Evolutionary conservation across 805 yeast species (phyloP), one percentile per base, ranked within the genome.

Genomic region (Candida piceae): DNA sequence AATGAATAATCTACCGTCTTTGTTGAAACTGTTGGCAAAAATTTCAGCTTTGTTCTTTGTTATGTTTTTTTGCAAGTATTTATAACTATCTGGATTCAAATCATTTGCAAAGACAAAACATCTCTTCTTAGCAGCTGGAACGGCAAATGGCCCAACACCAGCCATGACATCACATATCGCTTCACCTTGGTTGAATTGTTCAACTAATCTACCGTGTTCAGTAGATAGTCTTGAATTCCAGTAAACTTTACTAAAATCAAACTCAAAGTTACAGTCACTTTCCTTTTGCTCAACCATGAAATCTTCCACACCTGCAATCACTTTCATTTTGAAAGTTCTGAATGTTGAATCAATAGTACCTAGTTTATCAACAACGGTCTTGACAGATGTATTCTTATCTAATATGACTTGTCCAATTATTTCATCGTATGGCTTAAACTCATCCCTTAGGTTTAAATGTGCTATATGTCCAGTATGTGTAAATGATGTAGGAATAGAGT

Each of bases 61-160:
- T 34, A 85, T 74, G 50, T 93, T 93, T 21, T 71, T 70, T 26
- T 64, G 57, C 63, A 93, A 70, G 52, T 84, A 82, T 46, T 76
- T 75, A 60, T 65, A 84, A 40, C 95, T 80, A 41, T 82, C 84
- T 0, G 97, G 97, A 53, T 93, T 93, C 57, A 93, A 67, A 58
- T 93, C 99, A 57, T 89, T 93, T 9, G 97, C 96, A 49, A 93
- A 67, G 0, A 86, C 95, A 35, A 89, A 57, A 9, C 80, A 83
- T 12, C 74, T 73, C 43, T 82, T 85, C 58, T 83, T 87, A 11
- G 89, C 97, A 1, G 97, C 95, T 0, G 99, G 99, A 1, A 93
- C 77, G 2, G 95, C 90, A 66, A 94, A 93, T 4, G 99, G 99
- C 0, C 99, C 99, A 2, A 93, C 97, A 32, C 99, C 99, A 1